Percentiles rank a stretch among this genome's conserved stretches.
Evolutionary conservation across 208 protist genomes (phyloP).

Genomic region (Wallacemonas sp.): DNA sequence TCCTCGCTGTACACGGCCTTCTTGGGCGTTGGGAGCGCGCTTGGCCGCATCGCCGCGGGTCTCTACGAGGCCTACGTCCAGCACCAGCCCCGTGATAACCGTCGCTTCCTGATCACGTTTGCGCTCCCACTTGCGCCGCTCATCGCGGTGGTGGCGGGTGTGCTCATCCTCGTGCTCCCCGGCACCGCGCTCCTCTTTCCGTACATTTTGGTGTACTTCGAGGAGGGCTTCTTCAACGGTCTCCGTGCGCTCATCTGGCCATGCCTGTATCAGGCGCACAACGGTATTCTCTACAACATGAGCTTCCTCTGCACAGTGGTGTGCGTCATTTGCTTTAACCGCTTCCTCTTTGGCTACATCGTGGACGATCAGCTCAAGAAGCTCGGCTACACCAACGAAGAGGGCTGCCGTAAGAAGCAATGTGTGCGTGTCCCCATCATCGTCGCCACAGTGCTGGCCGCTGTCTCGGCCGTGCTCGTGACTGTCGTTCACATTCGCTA

Average conservation of each 20-base stretch:
- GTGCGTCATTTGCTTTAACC: slow-evolving; percentile 68
- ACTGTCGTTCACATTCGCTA: slow-evolving; percentile 58
- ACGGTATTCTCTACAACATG: slow-evolving; percentile 65
- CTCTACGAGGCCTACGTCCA: slow-evolving; percentile 71
- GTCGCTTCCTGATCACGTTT: slow-evolving; percentile 50
- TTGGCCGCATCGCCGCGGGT: slow-evolving; percentile 58
- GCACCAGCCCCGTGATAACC: slow-evolving; percentile 46
- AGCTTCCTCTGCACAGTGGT: slow-evolving; percentile 59
- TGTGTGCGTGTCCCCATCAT: slow-evolving; percentile 55
- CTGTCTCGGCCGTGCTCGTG: slow-evolving; percentile 27
- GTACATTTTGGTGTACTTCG: slow-evolving; percentile 72
- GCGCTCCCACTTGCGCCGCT: slow-evolving; percentile 45
- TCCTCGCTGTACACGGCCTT: slow-evolving; percentile 70
- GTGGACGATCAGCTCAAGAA: slow-evolving; percentile 57
- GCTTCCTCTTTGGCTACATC: slow-evolving; percentile 56
- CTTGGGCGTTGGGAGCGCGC: slow-evolving; percentile 55
- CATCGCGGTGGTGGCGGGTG: slow-evolving; percentile 50
- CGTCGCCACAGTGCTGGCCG: slow-evolving; percentile 40
- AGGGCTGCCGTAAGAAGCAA: slow-evolving; percentile 31
- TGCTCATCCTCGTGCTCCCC: slow-evolving; percentile 64
- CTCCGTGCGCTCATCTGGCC: slow-evolving; percentile 66
- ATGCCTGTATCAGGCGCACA: slow-evolving; percentile 46
- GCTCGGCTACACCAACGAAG: slow-evolving; percentile 30
- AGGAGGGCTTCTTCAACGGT: slow-evolving; percentile 61
- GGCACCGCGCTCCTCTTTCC: slow-evolving; percentile 57